A percentile compares a stretch with the other conserved stretches of the same genome.
Conservation (phyloP, 208 protist species). For the Crithidia fasciculata region DNA sequence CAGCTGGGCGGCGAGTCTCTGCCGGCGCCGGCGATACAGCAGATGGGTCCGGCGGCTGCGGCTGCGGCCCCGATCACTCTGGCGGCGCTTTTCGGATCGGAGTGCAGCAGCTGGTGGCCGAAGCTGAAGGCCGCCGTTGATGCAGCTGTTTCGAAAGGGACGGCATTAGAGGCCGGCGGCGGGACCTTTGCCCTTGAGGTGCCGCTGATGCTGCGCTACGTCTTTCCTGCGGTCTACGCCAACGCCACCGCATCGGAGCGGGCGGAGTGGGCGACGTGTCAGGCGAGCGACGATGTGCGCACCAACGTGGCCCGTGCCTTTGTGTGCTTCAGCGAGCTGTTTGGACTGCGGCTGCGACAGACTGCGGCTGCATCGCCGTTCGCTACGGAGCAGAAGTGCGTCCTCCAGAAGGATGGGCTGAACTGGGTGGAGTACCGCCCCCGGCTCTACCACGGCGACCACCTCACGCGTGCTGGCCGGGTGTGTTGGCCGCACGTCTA, state of each 20-base stretch:
- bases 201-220: constrained; percentile 37
- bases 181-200: constrained; percentile 1
- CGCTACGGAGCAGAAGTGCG: constrained; percentile 8
- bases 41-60: constrained; percentile 9
- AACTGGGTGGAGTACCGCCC: constrained; percentile 66
- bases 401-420: constrained; percentile 58
- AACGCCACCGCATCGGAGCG: constrained; percentile 11
- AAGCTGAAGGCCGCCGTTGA: constrained; percentile 51
- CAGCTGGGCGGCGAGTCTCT: constrained; percentile 36
- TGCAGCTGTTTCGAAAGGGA: neutral
- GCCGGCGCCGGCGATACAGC: constrained; percentile 14
- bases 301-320: constrained; percentile 62
- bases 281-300: constrained; percentile 20
- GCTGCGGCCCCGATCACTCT: constrained; percentile 33
- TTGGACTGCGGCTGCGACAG: constrained; percentile 59
- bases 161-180: neutral
- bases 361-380: neutral
- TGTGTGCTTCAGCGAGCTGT: constrained; percentile 74
- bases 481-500: constrained; percentile 56
- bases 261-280: constrained; percentile 38
- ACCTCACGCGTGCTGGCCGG: constrained; percentile 46
- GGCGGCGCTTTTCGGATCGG: constrained; percentile 57
- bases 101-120: constrained; percentile 79
- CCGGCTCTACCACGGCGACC: constrained; percentile 38
- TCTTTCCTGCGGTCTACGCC: constrained; percentile 40